phyloP scores from a whole-genome alignment of 139 green algal genomes.

The Auxenochlorella pyrenoidosa region DNA sequence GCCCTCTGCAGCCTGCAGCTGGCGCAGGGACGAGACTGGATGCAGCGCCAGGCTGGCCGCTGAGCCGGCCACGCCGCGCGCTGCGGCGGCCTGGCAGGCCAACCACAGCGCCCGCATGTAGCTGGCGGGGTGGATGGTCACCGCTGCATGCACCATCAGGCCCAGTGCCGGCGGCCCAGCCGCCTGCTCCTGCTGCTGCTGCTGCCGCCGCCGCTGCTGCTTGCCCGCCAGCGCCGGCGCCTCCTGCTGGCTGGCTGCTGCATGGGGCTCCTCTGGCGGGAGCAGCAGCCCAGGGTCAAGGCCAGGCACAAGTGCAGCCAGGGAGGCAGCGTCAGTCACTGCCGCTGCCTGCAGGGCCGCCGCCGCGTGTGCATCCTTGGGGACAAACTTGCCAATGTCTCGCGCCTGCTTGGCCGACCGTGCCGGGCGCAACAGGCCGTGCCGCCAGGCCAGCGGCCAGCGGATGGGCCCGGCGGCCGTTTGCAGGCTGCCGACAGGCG shows the following conservation, averaged over 20 bases:
- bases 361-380: not conserved
- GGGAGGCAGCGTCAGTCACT: not conserved
- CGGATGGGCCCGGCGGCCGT: not conserved
- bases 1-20: conserved; percentile 43
- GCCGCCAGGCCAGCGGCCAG: conserved; percentile 52
- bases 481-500: not conserved
- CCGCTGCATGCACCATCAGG: not conserved
- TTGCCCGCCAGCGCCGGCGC: not conserved
- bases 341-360: conserved; percentile 6
- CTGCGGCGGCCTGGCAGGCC: conserved; percentile 53
- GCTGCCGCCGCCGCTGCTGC: not conserved
- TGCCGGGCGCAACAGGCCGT: conserved; percentile 61
- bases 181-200: not conserved
- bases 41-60: conserved; percentile 28
- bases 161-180: not conserved
- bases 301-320: conserved; percentile 37
- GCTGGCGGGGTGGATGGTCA: conserved; percentile 10
- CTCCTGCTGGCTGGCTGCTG: conserved; percentile 7
- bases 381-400: conserved; percentile 47
- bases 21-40: conserved; percentile 51
- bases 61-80: conserved; percentile 9
- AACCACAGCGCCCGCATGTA: conserved; percentile 64
- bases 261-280: not conserved
- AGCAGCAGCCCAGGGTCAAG: conserved; percentile 26
- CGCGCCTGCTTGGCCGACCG: conserved; percentile 56